Evolutionary conservation across 177 flowering plant genomes (phyloP).

Genomic region (Vitis hybrid): DNA sequence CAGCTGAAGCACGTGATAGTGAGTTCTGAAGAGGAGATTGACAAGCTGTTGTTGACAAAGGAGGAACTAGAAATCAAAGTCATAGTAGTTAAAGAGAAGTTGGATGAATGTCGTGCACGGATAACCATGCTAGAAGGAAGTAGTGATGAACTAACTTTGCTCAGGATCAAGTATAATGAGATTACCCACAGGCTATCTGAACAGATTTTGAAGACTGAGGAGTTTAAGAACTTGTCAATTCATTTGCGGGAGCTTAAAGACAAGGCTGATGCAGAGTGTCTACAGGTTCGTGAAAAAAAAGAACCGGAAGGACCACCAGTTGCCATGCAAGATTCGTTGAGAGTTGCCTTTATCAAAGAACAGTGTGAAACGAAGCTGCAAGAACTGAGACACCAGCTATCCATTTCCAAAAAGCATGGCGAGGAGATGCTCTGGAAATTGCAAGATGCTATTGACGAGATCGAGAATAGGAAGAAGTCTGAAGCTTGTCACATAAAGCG

Average conservation of each 20-base stretch:
- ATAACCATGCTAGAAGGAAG: conserved; percentile 29
- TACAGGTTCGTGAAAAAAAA: conserved; percentile 53
- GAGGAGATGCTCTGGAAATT: conserved; percentile 87
- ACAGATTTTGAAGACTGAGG: conserved; percentile 81
- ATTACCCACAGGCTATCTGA: conserved; percentile 68
- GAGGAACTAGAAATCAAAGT: conserved; percentile 53
- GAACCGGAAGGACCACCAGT: conserved; percentile 48
- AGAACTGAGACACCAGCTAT: conserved; percentile 74
- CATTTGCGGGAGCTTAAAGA: conserved; percentile 90
- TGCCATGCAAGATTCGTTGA: conserved; percentile 71
- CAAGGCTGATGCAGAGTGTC: conserved; percentile 67
- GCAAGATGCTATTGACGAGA: conserved; percentile 82
- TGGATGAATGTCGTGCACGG: conserved; percentile 44
- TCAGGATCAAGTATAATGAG: conserved; percentile 46
- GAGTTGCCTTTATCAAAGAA: conserved; percentile 87
- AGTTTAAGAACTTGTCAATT: conserved; percentile 74
- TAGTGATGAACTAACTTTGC: conserved; percentile 34
- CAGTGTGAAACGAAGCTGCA: conserved; percentile 85
- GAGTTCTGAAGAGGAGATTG: conserved; percentile 49
- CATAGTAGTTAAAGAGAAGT: conserved; percentile 47
- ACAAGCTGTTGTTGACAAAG: conserved; percentile 40
- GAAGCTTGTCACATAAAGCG: conserved; percentile 68
- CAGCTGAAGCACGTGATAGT: conserved; percentile 33
- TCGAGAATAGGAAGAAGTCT: conserved; percentile 72
- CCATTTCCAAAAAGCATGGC: conserved; percentile 73